phyloP scores from a whole-genome alignment of 352 stramenopile species.

The Globisporangium uncinulatum region DNA sequence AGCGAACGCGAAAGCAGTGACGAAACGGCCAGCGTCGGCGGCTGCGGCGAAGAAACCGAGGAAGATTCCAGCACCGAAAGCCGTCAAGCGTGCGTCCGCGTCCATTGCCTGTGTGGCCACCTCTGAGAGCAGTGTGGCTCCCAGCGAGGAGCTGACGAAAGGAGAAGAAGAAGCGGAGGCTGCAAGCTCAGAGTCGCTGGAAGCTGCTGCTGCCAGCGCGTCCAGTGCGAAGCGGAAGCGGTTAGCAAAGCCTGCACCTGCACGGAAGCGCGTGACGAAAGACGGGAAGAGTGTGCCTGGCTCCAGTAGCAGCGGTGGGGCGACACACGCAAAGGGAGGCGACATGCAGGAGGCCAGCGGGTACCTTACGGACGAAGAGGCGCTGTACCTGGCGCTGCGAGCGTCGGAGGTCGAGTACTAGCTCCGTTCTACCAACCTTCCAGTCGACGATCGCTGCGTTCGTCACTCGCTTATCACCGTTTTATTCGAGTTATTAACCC shows the following conservation, averaged over 20 bases:
- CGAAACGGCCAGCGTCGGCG: neutral
- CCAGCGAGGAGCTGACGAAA: neutral
- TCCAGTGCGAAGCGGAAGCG: slow-evolving; percentile 11
- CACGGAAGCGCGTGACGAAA: slow-evolving; percentile 8
- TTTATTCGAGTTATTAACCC: neutral
- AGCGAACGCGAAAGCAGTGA: neutral
- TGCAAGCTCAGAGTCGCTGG: neutral
- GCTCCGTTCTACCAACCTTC: neutral
- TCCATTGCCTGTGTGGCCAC: too few species aligned
- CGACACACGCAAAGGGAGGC: neutral
- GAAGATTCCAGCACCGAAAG: neutral
- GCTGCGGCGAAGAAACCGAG: too few species aligned
- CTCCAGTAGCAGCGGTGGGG: neutral
- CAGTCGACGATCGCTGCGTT: neutral
- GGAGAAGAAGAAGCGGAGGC: neutral
- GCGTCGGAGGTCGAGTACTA: slow-evolving; percentile 18
- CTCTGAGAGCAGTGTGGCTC: too few species aligned
- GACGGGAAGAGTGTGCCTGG: neutral
- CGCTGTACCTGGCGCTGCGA: slow-evolving; percentile 16
- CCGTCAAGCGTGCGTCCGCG: too few species aligned
- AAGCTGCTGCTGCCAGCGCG: neutral
- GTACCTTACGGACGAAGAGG: slow-evolving; percentile 17
- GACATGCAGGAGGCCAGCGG: slow-evolving; percentile 7
- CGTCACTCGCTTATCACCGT: neutral
- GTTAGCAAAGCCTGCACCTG: neutral